Base-by-base conservation (phyloP, 345 rosid species). In the Eutrema japonicum region DNA sequence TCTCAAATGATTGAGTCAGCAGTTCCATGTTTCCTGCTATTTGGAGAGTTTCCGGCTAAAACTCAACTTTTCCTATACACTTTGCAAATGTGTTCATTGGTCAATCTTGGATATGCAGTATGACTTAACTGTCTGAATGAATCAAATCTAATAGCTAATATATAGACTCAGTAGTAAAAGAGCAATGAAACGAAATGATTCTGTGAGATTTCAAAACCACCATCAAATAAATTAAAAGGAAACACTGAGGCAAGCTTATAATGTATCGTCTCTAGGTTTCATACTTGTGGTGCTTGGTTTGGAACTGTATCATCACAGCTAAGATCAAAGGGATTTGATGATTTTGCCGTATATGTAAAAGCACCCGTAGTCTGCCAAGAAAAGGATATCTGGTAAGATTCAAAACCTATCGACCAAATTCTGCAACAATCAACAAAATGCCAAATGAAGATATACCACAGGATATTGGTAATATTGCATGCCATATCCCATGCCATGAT, bases 321-420 rank as follows among this genome's bases (percentile, higher is more conserved):
- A 43, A 83, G 8, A 75, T 91, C 92, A 66, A 93, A 93, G 2
- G 94, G 98, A 68, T 91, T 93, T 60, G 83, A 62, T 43, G 90
- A 75, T 63, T 75, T 86, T 71, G 78, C 60, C 5, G 75, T 54
- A 60, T 41, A 80, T 33, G 81, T 30, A 55, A 66, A 83, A 29
- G 83, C 80, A 45, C 70, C 81, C 42, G 45, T 68, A 55, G 71
- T 79, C 96, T 93, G 86, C 54, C 35, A 78, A 56, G 41, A 64
- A 57, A 54, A 43, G 36, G 18, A 43, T 4, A 48, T 38, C 2
- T 10, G 3, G 57, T 33, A 47, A 64, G 55, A 71, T 46, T 35
- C 60, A 29, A 27, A 63, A 67, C 26, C 32, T 32, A 16, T 16
- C 10, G 13, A 10, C 6, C 16, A 38, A 33, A 22, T 35, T 32